Base-by-base conservation (phyloP, 2,329 filamentous ascomycete species). In the Davidsoniella eucalypti region DNA sequence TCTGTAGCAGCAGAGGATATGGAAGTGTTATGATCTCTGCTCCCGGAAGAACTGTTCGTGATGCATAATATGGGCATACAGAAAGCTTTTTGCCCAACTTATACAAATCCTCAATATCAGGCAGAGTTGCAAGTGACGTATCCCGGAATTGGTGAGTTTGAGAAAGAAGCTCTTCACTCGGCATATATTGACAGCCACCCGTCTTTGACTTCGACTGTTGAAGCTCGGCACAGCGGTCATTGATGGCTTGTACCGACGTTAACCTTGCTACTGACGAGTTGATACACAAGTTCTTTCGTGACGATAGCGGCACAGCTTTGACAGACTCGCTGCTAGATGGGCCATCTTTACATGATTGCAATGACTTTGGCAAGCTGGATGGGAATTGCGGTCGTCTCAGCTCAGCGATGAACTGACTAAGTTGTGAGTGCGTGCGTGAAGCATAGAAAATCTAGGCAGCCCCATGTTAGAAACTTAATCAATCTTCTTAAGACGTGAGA, bases 51-150 rank as follows among this genome's bases (percentile, higher is more conserved):
- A 85, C 84, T 2, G 83, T 75, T 45, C 92, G 75, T 0, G 90
- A 90, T n/a, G 90, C 88, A 64, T 98, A 98, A 63, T 98, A 98
- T 0, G 92, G 90, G 61, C 92, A 98, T 4, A 96, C 75, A 0
- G 80, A 77, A 29, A 95, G 69, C 46, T 80, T 76, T 58, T 81
- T 84, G 3, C 92, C 92, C 1, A 96, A 68, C 12, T 70, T 69
- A 17, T 82, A 81, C 38, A 96, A 70, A 58, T 98, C 92, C 62
- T 98, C 92, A 50, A 98, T 96, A 59, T 98, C 92, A 2, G 85
- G 82, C 6, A 98, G 75, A 0, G 77, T 87, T 1, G 92, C 87
- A 36, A 96, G 68, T 1, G 84, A 76, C 56, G 84, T 78, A 60
- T 96, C 90, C 16, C 88, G 80, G 57, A 98, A 96, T 46, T 85